Conservation (phyloP, 495 filamentous ascomycete species). For the Cudoniella acicularis region DNA sequence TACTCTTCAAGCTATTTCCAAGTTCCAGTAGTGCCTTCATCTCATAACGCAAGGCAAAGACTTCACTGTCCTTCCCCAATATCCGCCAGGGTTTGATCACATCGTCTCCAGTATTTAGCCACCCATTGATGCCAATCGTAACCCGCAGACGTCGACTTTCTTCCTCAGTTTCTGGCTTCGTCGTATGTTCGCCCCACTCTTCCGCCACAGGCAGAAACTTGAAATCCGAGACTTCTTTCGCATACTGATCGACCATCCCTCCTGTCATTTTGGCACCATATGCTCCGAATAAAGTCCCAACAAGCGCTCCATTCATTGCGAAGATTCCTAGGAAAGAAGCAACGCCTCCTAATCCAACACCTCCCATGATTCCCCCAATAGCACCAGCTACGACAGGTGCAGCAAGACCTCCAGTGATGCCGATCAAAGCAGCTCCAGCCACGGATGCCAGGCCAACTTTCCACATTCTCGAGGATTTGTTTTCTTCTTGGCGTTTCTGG, state of each 20-base stretch:
- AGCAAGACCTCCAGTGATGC: constrained; percentile 71
- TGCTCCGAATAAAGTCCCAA: constrained; percentile 83
- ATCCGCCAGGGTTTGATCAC: constrained; percentile 71
- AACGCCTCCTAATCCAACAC: constrained; percentile 64
- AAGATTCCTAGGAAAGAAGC: constrained; percentile 74
- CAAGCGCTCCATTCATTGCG: constrained; percentile 68
- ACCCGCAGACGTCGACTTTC: constrained; percentile 66
- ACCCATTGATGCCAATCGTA: constrained; percentile 81
- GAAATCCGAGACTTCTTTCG: constrained; percentile 86
- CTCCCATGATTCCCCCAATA: constrained; percentile 80
- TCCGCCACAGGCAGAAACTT: constrained; percentile 73
- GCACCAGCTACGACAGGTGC: constrained; percentile 79
- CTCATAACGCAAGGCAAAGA: constrained; percentile 83
- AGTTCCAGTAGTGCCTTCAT: constrained; percentile 71
- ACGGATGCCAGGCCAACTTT: constrained; percentile 74
- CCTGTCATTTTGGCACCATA: constrained; percentile 84
- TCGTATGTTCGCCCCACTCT: constrained; percentile 32
- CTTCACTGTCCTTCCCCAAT: constrained; percentile 64
- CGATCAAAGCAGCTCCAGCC: constrained; percentile 67
- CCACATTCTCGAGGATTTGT: constrained; percentile 62
- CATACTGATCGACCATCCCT: constrained; percentile 82
- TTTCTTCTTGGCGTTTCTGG: constrained; percentile 63
- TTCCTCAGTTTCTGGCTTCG: constrained; percentile 36
- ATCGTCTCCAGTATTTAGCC: constrained; percentile 67
- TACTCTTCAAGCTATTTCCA: constrained; percentile 64